phyloP scores from a whole-genome alignment of 1,284 basidiomycete species.

The Amylostereum areolatum region DNA sequence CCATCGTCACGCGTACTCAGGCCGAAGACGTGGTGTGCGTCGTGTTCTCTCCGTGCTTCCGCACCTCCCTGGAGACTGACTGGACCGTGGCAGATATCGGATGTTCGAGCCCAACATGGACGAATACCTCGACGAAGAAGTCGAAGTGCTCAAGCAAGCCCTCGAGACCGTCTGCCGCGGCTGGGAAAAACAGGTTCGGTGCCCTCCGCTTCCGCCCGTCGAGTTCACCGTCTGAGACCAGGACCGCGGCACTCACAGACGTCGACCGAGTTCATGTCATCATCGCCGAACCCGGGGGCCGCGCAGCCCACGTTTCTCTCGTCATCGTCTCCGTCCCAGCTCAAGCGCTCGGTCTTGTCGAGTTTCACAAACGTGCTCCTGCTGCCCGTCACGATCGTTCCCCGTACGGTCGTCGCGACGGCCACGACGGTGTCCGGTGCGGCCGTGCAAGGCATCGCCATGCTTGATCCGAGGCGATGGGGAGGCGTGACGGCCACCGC shows the following conservation, averaged over 20 bases:
- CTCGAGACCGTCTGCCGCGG: conserved; percentile 73
- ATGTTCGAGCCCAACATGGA: conserved; percentile 97
- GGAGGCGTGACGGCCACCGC: conserved; percentile 27
- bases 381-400: conserved; percentile 93
- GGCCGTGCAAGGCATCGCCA: conserved; percentile 78
- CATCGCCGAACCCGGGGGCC: conserved; percentile 14
- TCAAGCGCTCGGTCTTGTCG: conserved; percentile 89
- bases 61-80: not conserved
- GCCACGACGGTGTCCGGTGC: conserved; percentile 66
- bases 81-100: conserved; percentile 51
- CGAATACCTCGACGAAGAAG: conserved; percentile 93
- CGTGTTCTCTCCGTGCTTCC: conserved; percentile 2
- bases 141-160: conserved; percentile 71
- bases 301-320: conserved; percentile 63
- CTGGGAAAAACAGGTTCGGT: conserved; percentile 69
- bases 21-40: conserved; percentile 82
- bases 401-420: conserved; percentile 79
- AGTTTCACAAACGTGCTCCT: conserved; percentile 89
- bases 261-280: too few species aligned
- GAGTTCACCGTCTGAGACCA: too few species aligned
- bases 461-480: conserved; percentile 87
- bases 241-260: conserved; percentile 8
- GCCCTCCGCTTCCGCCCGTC: not conserved
- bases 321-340: conserved; percentile 84
- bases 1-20: conserved; percentile 21